Evolutionary conservation across 495 filamentous ascomycete species (phyloP), one percentile per base, ranked within the genome.

Genomic region (Penicillium tannophilum): DNA sequence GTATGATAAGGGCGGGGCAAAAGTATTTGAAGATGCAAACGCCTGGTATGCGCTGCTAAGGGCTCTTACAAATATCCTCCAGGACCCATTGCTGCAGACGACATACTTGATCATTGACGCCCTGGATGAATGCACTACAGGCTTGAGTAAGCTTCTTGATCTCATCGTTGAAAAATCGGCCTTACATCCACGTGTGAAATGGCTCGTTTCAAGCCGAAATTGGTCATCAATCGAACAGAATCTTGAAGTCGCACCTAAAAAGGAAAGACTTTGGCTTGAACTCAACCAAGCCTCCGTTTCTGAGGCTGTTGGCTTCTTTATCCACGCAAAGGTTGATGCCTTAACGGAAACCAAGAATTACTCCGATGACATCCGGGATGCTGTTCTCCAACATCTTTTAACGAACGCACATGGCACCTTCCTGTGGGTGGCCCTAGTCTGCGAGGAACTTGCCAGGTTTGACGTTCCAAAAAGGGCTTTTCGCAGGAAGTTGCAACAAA

Each of bases 351-450:
- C 2, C 1, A 43, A 53, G 11, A 28, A 28, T 2, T 53, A 53
- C 39, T 14, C 8, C 5, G 50, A 53, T 39, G 76, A 73, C 44
- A 68, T 79, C 26, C 68, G 80, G 1, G 74, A 81, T 48, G 48
- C 49, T 3, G 70, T 81, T 41, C 79, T 78, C 54, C 65, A 63
- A 1, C 71, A 68, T 17, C 64, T 77, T 41, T 72, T 75, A 60
- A 42, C 52, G 17, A 70, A 65, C 19, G 20, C 35, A 42, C 35
- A 53, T 3, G 35, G 51, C 2, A 53, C 51, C 6, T 53, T 53
- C 11, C 51, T 53, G 0, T 53, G 35, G 51, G 51, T 53, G 7
- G 51, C 51, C 31, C 14, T 53, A 14, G 20, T 42, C 35, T 53
- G 35, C 16, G 30, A 53, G 11, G 23, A 42, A 11, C 50, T 53